These are phyloP conservation scores for Aureobasidium sp. DNA, from an alignment of 2,329 filamentous ascomycete genomes.

Conservation along the genomic window DNA sequence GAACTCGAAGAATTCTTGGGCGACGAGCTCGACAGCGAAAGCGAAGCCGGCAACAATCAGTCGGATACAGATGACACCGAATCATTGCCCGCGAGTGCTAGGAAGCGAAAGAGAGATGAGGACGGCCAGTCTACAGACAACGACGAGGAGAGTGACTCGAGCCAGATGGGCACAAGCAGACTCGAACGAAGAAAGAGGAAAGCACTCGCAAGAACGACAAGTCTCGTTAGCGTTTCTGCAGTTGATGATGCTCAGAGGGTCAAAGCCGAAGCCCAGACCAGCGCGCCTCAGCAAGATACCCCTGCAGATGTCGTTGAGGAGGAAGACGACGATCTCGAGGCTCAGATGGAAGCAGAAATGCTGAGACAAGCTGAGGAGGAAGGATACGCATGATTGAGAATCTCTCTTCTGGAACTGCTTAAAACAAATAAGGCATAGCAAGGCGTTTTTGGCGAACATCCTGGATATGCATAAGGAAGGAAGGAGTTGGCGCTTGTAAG, in stretches of 20 bases:
- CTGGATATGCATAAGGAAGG: not conserved
- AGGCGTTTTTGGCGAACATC: constrained; percentile 7
- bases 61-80: constrained; percentile 21
- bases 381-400: constrained; percentile 22
- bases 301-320: constrained; percentile 26
- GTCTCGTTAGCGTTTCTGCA: constrained; percentile 37
- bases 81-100: constrained; percentile 22
- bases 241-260: constrained; percentile 26
- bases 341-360: constrained; percentile 42
- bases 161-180: constrained; percentile 27
- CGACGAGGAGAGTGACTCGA: constrained; percentile 35
- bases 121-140: constrained; percentile 32
- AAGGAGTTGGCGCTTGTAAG: not conserved
- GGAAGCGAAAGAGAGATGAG: constrained; percentile 29
- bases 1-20: constrained; percentile 70
- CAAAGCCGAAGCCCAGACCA: constrained; percentile 29
- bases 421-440: constrained; percentile 7
- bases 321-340: constrained; percentile 52
- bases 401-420: not conserved
- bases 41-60: constrained; percentile 35
- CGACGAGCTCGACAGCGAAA: constrained; percentile 36
- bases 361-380: constrained; percentile 30
- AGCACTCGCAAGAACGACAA: constrained; percentile 40
- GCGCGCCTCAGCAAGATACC: constrained; percentile 33
- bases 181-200: constrained; percentile 43